phyloP scores from a whole-genome alignment of 2,329 filamentous ascomycete genomes.

The Allantophomopsis cytisporea region DNA sequence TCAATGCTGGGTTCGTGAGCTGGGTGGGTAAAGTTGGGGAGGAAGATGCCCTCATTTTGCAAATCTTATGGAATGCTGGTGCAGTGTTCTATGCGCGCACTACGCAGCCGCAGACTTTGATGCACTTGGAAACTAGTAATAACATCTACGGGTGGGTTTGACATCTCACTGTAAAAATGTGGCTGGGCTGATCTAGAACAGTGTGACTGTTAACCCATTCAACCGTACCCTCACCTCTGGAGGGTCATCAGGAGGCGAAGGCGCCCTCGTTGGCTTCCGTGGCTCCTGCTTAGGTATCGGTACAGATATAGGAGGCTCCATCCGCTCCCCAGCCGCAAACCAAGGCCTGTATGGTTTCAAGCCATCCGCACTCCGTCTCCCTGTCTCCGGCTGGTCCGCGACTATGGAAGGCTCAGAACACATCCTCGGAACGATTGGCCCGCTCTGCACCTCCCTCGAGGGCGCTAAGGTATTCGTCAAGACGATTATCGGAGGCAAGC shows the following conservation, averaged over 20 bases:
- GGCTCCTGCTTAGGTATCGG: slow-evolving; percentile 40
- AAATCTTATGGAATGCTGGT: slow-evolving; percentile 30
- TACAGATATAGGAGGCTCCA: slow-evolving; percentile 36
- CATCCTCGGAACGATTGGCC: slow-evolving; percentile 35
- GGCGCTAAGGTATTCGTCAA: slow-evolving; percentile 30
- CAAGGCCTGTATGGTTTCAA: slow-evolving; percentile 23
- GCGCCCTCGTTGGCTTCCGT: slow-evolving; percentile 34
- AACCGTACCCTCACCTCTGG: slow-evolving; percentile 35
- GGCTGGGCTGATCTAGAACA: slow-evolving; percentile 7
- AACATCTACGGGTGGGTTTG: slow-evolving; percentile 28
- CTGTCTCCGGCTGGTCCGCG: slow-evolving; percentile 8
- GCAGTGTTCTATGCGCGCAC: slow-evolving; percentile 37
- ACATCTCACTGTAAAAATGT: not conserved
- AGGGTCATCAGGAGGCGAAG: slow-evolving; percentile 42
- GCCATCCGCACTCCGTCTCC: slow-evolving; percentile 13
- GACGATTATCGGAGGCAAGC: slow-evolving; percentile 24
- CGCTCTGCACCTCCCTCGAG: slow-evolving; percentile 35
- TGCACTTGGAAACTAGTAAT: slow-evolving; percentile 36
- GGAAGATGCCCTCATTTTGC: slow-evolving; percentile 31
- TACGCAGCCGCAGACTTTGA: slow-evolving; percentile 37
- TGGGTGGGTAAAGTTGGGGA: slow-evolving; percentile 30
- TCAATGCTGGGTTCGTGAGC: slow-evolving; percentile 32
- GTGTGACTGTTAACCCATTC: slow-evolving; percentile 37
- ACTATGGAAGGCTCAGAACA: slow-evolving; percentile 13
- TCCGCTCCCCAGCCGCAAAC: slow-evolving; percentile 31